Base-by-base conservation (phyloP, 1,139 yeast species). In the Lizanozyma gosingica region DNA sequence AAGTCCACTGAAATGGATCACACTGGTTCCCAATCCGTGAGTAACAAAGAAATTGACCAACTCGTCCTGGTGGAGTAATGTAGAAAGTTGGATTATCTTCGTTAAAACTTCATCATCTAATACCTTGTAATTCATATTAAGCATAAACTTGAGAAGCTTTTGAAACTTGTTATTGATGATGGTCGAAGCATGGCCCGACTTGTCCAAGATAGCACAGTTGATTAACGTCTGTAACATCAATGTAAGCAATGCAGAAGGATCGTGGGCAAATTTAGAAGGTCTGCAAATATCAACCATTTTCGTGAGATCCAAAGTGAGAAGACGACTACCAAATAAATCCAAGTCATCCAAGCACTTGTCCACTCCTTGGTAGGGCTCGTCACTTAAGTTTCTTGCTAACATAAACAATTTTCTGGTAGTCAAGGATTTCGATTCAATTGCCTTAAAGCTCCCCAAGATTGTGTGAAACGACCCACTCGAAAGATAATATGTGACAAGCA, bases 1-100 rank as follows among this genome's bases (percentile, higher is more conserved):
- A 35, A 14, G 6, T 39, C 22, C 4, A 32, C 38, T 2, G 45
- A 41, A 37, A 43, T 39, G 37, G 36, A 43, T 16, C 38, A 37
- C 15, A 43, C 22, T 2, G 44, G 39, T 16, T 18, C 39, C 45
- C 44, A 43, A 37, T 16, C 15, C 17, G 18, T 4, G 34, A 11
- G 15, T 34, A n/a, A 18, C 34, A 40, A 35, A 37, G 39, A 6
- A 37, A 29, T 22, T 22, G 17, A 41, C 38, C 2, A 33, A 11
- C 34, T 43, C 45, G 6, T 11, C 29, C 6, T 11, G 29, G 11
- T 22, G 6, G 11, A 22, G 29, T 6, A 22, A 11, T 22, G 29
- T 22, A 6, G 11, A 22, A 6, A 22, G 29, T 6, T 22, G 29
- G 6, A 22, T 22, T 6, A 22, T 6, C 29, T 22, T 22, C 29